Conservation (phyloP, 1,139 yeast species). For the Hyphopichia fennica region DNA sequence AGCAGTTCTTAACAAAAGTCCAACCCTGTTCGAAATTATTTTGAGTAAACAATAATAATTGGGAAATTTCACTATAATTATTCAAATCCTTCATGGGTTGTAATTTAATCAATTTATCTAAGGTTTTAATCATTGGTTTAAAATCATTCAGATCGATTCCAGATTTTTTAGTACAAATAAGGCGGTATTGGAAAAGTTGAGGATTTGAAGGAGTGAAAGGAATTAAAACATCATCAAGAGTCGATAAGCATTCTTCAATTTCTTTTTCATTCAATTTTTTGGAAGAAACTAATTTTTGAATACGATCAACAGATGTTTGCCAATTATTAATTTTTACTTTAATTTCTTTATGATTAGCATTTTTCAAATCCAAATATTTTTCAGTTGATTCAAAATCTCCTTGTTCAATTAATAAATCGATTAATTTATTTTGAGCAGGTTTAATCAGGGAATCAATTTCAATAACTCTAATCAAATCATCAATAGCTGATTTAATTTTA, state of each 20-base stretch:
- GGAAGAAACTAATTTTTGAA: constrained; percentile 9
- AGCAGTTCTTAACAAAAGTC: constrained; percentile 55
- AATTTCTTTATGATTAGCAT: constrained; percentile 13
- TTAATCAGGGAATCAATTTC: constrained; percentile 35
- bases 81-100: constrained; percentile 34
- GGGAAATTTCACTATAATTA: constrained; percentile 32
- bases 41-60: constrained; percentile 49
- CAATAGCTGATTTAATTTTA: constrained; percentile 46
- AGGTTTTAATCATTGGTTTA: constrained; percentile 19
- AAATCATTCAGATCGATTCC: not conserved
- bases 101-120: constrained; percentile 26
- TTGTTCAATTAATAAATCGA: constrained; percentile 44
- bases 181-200: constrained; percentile 21
- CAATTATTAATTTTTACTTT: constrained; percentile 16
- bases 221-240: constrained; percentile 22
- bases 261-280: constrained; percentile 12
- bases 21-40: constrained; percentile 52
- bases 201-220: constrained; percentile 23
- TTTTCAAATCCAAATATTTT: constrained; percentile 9
- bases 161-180: constrained; percentile 11
- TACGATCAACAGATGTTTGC: constrained; percentile 17
- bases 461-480: constrained; percentile 46
- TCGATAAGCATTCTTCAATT: constrained; percentile 18
- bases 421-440: constrained; percentile 45
- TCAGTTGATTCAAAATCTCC: constrained; percentile 39